Evolutionary conservation across 768 basidiomycete genomes (phyloP).

Genomic region (Boletus edulis): DNA sequence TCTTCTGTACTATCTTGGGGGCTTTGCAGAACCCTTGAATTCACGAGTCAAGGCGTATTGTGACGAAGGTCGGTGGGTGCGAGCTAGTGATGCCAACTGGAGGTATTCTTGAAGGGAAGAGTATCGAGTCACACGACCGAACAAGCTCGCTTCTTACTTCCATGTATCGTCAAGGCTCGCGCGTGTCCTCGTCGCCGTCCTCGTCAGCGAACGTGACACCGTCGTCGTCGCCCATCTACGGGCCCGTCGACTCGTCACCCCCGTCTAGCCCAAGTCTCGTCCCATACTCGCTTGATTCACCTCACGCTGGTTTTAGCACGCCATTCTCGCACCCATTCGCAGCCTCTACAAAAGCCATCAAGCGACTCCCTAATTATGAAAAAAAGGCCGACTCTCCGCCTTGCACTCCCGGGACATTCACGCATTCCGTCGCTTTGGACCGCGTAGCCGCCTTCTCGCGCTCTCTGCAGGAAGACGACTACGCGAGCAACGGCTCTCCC

Average conservation of each 20-base stretch:
- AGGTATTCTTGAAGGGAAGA: too few species aligned
- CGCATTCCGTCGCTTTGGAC: slow-evolving; percentile 13
- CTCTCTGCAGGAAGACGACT: slow-evolving; percentile 28
- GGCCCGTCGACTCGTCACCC: slow-evolving; percentile 38
- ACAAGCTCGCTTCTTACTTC: neutral
- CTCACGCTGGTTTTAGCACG: slow-evolving; percentile 8
- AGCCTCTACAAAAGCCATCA: slow-evolving; percentile 50
- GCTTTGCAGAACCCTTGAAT: too few species aligned
- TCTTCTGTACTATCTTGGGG: too few species aligned
- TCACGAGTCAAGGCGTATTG: too few species aligned
- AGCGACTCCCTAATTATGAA: slow-evolving; percentile 45
- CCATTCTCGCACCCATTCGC: slow-evolving; percentile 50
- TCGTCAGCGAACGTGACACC: slow-evolving; percentile 41
- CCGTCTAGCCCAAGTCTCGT: slow-evolving; percentile 32
- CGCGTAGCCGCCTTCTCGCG: slow-evolving; percentile 11
- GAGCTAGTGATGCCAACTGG: too few species aligned
- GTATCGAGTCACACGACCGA: slow-evolving; percentile 8
- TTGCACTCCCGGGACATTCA: slow-evolving; percentile 20
- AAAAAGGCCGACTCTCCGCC: slow-evolving; percentile 28
- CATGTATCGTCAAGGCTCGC: slow-evolving; percentile 10
- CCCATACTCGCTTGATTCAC: slow-evolving; percentile 31
- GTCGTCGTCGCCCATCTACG: slow-evolving; percentile 45
- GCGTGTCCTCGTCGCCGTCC: neutral
- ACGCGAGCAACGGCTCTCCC: slow-evolving; percentile 8
- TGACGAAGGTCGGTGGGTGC: too few species aligned